phyloP scores from a whole-genome alignment of 1,284 basidiomycete species.

The Pisolithus thermaeus region DNA sequence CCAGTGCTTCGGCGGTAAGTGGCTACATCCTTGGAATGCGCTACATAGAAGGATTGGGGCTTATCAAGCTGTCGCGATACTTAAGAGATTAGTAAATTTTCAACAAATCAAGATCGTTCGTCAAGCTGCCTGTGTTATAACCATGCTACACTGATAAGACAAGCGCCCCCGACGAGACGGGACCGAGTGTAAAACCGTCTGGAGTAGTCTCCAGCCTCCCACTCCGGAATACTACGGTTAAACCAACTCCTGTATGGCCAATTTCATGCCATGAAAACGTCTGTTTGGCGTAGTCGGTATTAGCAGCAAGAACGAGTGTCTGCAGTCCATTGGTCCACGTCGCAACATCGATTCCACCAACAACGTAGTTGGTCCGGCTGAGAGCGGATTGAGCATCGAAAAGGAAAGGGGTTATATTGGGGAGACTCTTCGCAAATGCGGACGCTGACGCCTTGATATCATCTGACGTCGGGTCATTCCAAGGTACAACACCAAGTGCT shows the following conservation, averaged over 20 bases:
- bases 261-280: constrained; percentile 18
- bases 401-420: constrained; percentile 36
- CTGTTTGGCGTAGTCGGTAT: constrained; percentile 33
- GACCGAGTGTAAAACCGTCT: constrained; percentile 16
- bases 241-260: constrained; percentile 3
- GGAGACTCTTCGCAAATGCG: too few species aligned
- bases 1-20: too few species aligned
- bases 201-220: constrained; percentile 7
- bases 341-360: constrained; percentile 33
- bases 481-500: constrained; percentile 59
- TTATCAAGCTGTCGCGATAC: too few species aligned
- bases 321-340: constrained; percentile 30
- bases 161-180: constrained; percentile 19
- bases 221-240: constrained; percentile 10
- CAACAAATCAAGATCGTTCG: too few species aligned
- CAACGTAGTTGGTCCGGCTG: constrained; percentile 21
- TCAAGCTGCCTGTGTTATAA: neutral
- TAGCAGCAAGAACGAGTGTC: constrained; percentile 38
- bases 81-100: too few species aligned
- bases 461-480: constrained; percentile 57
- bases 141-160: neutral
- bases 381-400: constrained; percentile 25
- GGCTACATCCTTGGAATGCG: too few species aligned
- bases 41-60: too few species aligned
- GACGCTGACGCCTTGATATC: constrained; percentile 58